A percentile compares a stretch with the other conserved stretches of the same genome.
Conservation (phyloP, 331 rosid species). For the Spiraea crenata region DNA sequence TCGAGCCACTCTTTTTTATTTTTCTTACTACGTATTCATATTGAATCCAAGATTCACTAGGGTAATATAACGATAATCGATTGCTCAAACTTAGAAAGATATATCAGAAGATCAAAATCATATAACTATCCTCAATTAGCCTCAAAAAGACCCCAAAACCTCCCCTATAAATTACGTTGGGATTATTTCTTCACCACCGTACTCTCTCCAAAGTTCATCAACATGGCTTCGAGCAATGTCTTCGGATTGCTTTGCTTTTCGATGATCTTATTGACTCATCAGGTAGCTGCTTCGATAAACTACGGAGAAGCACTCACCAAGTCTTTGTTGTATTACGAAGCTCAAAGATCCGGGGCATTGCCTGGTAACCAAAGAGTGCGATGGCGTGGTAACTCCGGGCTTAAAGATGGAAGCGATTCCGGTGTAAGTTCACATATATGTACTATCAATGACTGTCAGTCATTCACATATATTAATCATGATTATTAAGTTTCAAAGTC, state of each 20-base stretch:
- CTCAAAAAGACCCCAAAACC: too few species aligned
- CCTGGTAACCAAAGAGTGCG: slow-evolving; percentile 27
- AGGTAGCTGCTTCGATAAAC: slow-evolving; percentile 7
- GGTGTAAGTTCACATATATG: slow-evolving; percentile 22
- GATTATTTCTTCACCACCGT: not conserved
- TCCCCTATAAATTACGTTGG: too few species aligned
- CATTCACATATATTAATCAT: too few species aligned
- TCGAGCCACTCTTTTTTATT: too few species aligned
- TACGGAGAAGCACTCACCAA: slow-evolving; percentile 34
- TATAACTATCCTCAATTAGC: not conserved
- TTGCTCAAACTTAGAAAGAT: not conserved
- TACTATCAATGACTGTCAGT: not conserved
- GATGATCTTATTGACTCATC: not conserved
- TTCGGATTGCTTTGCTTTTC: slow-evolving; percentile 5
- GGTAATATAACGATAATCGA: not conserved
- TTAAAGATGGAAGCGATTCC: slow-evolving; percentile 31
- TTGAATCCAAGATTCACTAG: too few species aligned
- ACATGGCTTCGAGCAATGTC: not conserved
- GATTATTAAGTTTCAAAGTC: too few species aligned
- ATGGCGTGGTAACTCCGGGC: slow-evolving; percentile 39
- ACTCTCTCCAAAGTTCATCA: not conserved
- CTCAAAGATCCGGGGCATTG: slow-evolving; percentile 35
- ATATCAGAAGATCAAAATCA: not conserved
- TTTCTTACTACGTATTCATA: too few species aligned
- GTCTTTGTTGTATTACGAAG: slow-evolving; percentile 30